Evolutionary conservation across 192 early-diverging fungal species (phyloP), one percentile per base, ranked within the genome.

Genomic region (Umbelopsis sp.): DNA sequence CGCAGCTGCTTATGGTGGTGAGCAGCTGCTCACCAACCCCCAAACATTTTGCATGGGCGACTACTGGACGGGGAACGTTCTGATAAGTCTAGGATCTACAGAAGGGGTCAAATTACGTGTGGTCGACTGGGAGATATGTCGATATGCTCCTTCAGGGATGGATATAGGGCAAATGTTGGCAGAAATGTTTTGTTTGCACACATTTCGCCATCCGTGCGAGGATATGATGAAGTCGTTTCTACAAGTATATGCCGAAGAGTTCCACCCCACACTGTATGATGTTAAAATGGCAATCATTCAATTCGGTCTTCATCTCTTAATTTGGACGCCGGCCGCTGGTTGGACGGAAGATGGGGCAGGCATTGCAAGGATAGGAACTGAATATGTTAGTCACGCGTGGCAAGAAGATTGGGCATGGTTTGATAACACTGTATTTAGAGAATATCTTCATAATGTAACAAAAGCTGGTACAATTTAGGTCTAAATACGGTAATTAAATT

Each of bases 121-220:
- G 46, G 70, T 80, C n/a, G 78, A 80, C 46, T 80, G 78, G 78
- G 78, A 80, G 30, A 20, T 80, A 49, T 70, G 66, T 30, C 78
- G 78, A 3, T 76, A 69, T 50, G 74, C 64, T 15, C 78, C 73
- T 23, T 66, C 78, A 64, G 74, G 74, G 21, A 75, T 80, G 74
- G 78, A 80, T 67, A 3, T 80, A 50, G 78, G 78, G n/a, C 78
- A 76, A 49, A 66, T 73, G 55, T 49, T 80, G 21, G 78, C 78
- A 22, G 78, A 80, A 66, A 53, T 46, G 16, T 76, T 50, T 55
- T 70, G 64, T 9, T 68, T 80, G 33, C 49, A 80, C 51, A 74
- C 65, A 66, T 80, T 76, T 70, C 73, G 78, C 68, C 78, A 76
- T 27, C 65, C 78, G 1, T 73, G 70, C 58, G 55, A 72, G 66